phyloP scores from a whole-genome alignment of 345 rosid genomes.

The thale cress (Arabidopsis thaliana) region DNA sequence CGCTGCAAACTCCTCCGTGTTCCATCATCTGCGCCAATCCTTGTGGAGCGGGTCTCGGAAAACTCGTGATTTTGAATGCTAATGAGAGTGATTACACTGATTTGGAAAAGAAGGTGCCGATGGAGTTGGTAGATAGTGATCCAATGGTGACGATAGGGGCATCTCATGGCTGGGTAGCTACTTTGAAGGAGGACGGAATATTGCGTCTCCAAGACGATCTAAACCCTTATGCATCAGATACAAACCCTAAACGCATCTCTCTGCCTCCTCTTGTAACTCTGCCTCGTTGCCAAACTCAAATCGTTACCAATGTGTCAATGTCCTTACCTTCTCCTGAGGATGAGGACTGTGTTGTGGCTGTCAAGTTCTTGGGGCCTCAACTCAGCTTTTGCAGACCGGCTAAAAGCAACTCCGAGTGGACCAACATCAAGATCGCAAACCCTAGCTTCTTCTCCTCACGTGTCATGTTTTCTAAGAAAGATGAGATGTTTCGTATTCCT shows the following conservation, averaged over 20 bases:
- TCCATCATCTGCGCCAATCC: not conserved
- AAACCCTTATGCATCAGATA: not conserved
- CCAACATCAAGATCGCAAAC: not conserved
- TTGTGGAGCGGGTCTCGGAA: not conserved
- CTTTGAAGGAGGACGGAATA: not conserved
- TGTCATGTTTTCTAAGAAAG: not conserved
- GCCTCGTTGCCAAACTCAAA: not conserved
- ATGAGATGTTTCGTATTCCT: not conserved
- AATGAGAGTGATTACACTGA: not conserved
- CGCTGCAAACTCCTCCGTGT: constrained; percentile 4
- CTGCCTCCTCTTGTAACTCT: constrained; percentile 5
- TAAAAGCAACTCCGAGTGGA: not conserved
- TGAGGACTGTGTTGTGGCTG: not conserved
- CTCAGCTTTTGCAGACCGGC: not conserved
- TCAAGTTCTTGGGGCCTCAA: not conserved
- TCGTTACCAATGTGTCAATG: not conserved
- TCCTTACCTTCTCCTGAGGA: not conserved
- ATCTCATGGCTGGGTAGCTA: constrained; percentile 17
- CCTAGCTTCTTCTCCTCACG: not conserved
- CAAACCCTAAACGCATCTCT: not conserved
- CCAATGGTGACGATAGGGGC: not conserved
- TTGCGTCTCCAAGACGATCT: not conserved
- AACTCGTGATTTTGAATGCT: not conserved
- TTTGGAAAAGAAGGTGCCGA: not conserved
- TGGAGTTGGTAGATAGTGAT: not conserved